Conservation (phyloP, 495 filamentous ascomycete species). For the Hypoxylon perforatum region DNA sequence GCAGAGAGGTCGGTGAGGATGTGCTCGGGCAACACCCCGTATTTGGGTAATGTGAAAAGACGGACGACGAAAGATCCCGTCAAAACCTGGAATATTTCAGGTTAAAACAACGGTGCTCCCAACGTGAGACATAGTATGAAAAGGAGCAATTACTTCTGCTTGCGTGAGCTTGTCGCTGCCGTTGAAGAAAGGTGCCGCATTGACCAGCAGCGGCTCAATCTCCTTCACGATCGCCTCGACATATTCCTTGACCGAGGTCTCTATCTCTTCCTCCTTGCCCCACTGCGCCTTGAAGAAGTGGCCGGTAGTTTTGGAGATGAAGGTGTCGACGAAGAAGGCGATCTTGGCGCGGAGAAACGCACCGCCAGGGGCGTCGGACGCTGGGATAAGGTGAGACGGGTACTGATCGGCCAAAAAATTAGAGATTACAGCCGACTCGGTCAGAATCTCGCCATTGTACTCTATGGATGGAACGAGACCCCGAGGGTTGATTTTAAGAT, state of each 20-base stretch:
- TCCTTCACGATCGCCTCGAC: slow-evolving; percentile 73
- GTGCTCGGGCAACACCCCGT: slow-evolving; percentile 62
- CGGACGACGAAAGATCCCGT: slow-evolving; percentile 76
- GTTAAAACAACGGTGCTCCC: background rate
- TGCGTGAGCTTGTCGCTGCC: slow-evolving; percentile 78
- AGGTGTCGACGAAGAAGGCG: slow-evolving; percentile 82
- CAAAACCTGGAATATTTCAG: slow-evolving; percentile 59
- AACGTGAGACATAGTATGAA: background rate
- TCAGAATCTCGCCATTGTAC: slow-evolving; percentile 77
- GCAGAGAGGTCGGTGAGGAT: slow-evolving; percentile 60
- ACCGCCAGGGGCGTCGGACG: slow-evolving; percentile 52
- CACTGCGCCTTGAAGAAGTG: slow-evolving; percentile 57
- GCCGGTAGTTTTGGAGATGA: slow-evolving; percentile 67
- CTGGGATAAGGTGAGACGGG: slow-evolving; percentile 63
- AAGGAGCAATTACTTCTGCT: slow-evolving; percentile 71
- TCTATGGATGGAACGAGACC: slow-evolving; percentile 81
- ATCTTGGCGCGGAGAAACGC: slow-evolving; percentile 71
- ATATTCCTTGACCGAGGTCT: slow-evolving; percentile 51
- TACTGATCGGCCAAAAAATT: slow-evolving; percentile 74
- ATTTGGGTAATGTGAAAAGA: slow-evolving; percentile 61
- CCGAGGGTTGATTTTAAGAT: slow-evolving; percentile 85
- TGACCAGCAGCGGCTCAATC: slow-evolving; percentile 75
- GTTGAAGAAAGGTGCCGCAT: slow-evolving; percentile 82
- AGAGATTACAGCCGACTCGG: slow-evolving; percentile 76
- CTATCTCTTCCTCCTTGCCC: slow-evolving; percentile 52